Conservation (phyloP, 78 protist genomes). For the Dictyostelium brefeldianum region DNA sequence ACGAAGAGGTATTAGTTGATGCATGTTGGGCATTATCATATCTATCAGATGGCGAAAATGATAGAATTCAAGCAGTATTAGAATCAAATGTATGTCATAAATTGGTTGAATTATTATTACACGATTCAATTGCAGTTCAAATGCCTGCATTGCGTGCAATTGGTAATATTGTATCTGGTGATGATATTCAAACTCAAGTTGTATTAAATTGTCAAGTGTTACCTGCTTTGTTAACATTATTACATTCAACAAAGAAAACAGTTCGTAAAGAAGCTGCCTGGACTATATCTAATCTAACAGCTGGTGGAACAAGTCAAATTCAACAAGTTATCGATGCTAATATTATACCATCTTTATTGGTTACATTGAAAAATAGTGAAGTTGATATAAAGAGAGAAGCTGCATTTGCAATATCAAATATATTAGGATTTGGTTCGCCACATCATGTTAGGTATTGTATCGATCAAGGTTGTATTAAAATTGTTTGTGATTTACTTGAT, state of each 20-base stretch:
- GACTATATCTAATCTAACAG: slow-evolving; percentile 98
- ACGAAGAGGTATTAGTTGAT: slow-evolving; percentile 94
- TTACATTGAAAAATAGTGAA: slow-evolving; percentile 78
- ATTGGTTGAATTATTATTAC: slow-evolving; percentile 90
- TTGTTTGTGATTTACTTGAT: slow-evolving; percentile 92
- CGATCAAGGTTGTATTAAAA: slow-evolving; percentile 60
- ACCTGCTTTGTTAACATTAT: slow-evolving; percentile 46
- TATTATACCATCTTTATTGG: slow-evolving; percentile 88
- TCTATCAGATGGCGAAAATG: slow-evolving; percentile 86
- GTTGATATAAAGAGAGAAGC: slow-evolving; percentile 96
- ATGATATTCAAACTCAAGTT: slow-evolving; percentile 95
- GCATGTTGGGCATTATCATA: slow-evolving; percentile 97
- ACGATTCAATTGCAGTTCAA: slow-evolving; percentile 52
- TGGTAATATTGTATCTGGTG: slow-evolving; percentile 98
- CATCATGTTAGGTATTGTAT: slow-evolving; percentile 87
- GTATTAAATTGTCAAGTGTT: slow-evolving; percentile 84
- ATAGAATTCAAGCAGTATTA: slow-evolving; percentile 86
- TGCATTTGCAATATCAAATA: slow-evolving; percentile 97
- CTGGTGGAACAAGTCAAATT: slow-evolving; percentile 94
- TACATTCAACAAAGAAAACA: slow-evolving; percentile 29
- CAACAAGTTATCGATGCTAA: slow-evolving; percentile 88
- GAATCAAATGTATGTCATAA: slow-evolving; percentile 46
- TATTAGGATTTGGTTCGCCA: slow-evolving; percentile 89
- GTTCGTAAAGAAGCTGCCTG: slow-evolving; percentile 97
- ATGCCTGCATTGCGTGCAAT: slow-evolving; percentile 96